Evolutionary conservation across 148 eudicot species (phyloP).

Genomic region (Limonium bicolor): DNA sequence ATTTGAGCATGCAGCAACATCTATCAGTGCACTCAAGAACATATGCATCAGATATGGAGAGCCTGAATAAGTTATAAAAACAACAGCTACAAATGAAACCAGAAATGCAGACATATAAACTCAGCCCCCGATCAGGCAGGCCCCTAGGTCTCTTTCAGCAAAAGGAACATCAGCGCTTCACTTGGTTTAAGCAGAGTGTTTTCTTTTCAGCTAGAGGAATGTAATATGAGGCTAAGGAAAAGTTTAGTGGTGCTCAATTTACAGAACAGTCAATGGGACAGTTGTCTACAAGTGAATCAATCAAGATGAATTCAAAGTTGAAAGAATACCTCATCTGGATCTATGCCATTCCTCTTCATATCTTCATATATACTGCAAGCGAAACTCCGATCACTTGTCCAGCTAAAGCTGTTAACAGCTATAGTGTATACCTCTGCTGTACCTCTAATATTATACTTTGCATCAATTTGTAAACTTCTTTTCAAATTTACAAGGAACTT

Average conservation of each 20-base stretch:
- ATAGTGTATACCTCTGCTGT: slow-evolving; percentile 92
- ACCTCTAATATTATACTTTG: slow-evolving; percentile 62
- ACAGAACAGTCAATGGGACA: too few relatives aligned
- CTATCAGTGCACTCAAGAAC: slow-evolving; percentile 88
- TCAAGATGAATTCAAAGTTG: slow-evolving; percentile 4
- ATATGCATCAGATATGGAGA: slow-evolving; percentile 35
- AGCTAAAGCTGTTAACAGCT: slow-evolving; percentile 82
- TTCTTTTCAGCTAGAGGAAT: too few relatives aligned
- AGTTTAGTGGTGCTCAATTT: too few relatives aligned
- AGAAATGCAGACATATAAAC: too few relatives aligned
- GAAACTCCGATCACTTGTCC: slow-evolving; percentile 82
- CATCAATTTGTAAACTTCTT: slow-evolving; percentile 68
- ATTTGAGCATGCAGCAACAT: slow-evolving; percentile 93
- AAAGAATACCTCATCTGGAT: slow-evolving; percentile 75
- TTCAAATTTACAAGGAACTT: too few relatives aligned
- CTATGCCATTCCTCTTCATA: slow-evolving; percentile 67
- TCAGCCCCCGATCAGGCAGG: too few relatives aligned
- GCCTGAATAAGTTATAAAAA: slow-evolving; percentile 2
- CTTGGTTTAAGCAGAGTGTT: too few relatives aligned
- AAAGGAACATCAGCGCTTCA: too few relatives aligned
- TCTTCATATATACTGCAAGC: slow-evolving; percentile 75
- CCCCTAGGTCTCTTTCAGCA: too few relatives aligned
- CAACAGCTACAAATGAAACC: not conserved
- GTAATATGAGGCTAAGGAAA: too few relatives aligned
- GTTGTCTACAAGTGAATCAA: too few relatives aligned